phyloP scores from a whole-genome alignment of 306 rosid species.

The Luffa acutangula region DNA sequence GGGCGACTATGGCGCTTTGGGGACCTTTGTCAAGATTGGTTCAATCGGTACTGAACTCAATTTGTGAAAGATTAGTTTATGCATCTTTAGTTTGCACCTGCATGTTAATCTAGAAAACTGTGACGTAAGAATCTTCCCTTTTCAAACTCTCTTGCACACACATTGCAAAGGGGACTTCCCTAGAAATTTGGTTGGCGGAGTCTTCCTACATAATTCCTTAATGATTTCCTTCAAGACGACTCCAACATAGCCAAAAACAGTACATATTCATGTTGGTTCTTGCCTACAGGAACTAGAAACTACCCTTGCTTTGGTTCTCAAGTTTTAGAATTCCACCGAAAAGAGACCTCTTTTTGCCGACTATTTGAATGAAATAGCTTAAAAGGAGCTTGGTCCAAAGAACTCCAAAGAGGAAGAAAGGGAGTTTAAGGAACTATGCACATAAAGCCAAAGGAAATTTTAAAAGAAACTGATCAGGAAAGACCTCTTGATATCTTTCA shows the following conservation, averaged over 20 bases:
- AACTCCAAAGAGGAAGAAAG: neutral
- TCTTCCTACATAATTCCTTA: neutral
- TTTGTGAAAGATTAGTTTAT: neutral
- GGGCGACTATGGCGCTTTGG: constrained; percentile 89
- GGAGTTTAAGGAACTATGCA: neutral
- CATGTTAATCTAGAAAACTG: neutral
- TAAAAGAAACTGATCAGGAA: neutral
- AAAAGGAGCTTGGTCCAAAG: neutral
- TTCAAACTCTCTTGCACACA: neutral
- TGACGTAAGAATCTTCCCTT: neutral
- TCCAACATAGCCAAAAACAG: neutral
- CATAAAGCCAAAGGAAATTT: neutral
- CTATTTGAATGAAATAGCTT: neutral
- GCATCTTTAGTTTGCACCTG: constrained; percentile 5
- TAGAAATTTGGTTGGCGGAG: neutral
- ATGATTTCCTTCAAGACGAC: neutral
- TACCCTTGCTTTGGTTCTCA: neutral
- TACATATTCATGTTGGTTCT: neutral
- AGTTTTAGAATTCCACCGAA: neutral
- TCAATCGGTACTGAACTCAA: constrained; percentile 55
- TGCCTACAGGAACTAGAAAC: neutral
- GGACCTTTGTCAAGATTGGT: constrained; percentile 78
- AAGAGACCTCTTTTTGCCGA: neutral
- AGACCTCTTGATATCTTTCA: neutral
- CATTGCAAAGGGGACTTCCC: neutral